Evolutionary conservation across 495 filamentous ascomycete genomes (phyloP), one percentile per base, ranked within the genome.

Genomic region (Aspergillus ostianus): DNA sequence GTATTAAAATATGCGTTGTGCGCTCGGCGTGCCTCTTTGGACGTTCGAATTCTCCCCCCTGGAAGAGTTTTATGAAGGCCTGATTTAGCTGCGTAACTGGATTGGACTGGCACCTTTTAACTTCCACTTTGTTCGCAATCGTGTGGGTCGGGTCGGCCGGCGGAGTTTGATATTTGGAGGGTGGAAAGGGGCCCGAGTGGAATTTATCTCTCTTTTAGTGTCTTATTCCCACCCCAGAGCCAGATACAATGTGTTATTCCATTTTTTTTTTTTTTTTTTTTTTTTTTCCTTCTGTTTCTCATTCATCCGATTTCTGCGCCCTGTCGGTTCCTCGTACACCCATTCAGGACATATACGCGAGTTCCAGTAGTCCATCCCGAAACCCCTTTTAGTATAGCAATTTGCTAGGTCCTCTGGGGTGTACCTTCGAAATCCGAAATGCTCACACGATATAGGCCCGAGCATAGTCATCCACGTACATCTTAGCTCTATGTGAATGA

Each of bases 151-250:
- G 73, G 71, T 72, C 68, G 73, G 73, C 68, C 73, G 68, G 75
- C 71, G 77, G 77, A 80, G 76, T 80, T 80, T 79, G 76, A 77
- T 75, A 75, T 77, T 79, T 73, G 76, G 77, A 73, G 73, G 73
- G 77, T 68, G 71, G 72, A 77, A 76, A 73, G 71, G 76, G 56
- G 74, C 70, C 68, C 67, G 74, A 77, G 72, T 74, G 76, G 76
- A 77, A 76, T 72, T 76, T 72, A 75, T 77, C 74, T 78, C 73
- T 78, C 73, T 77, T 75, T 78, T 72, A 73, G 71, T 73, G 66
- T 76, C 70, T 73, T 77, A 77, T 78, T 78, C 74, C 73, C 76
- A 76, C 73, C 73, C 70, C 70, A 77, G 55, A 57, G 73, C 74
- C 74, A 73, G 74, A 71, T 77, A 77, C 74, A 77, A 70, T 79